phyloP scores from a whole-genome alignment of 2,329 filamentous ascomycete genomes.

The Aspergillus vadensis region DNA sequence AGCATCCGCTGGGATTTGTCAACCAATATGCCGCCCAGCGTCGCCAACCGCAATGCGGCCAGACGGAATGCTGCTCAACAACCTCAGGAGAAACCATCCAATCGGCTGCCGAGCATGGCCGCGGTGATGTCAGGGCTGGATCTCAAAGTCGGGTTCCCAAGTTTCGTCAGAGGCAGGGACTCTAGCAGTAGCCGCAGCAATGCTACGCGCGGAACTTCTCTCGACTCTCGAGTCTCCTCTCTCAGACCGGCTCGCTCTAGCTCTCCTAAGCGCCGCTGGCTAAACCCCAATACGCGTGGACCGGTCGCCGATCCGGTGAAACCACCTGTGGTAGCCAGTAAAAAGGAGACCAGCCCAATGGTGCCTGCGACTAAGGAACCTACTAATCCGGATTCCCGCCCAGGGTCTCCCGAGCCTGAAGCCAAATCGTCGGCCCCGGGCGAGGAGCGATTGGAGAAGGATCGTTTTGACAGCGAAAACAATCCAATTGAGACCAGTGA shows the following conservation, averaged over 20 bases:
- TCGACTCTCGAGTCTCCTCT: conserved; percentile 36
- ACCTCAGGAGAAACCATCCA: conserved; percentile 36
- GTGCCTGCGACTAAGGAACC: conserved; percentile 62
- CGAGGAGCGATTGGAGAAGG: conserved; percentile 65
- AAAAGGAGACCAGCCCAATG: conserved; percentile 58
- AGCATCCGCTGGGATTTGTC: conserved; percentile 24
- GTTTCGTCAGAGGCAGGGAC: conserved; percentile 39
- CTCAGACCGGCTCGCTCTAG: conserved; percentile 30
- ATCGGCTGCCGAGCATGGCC: conserved; percentile 44
- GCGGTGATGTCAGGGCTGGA: conserved; percentile 47
- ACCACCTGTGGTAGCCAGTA: conserved; percentile 61
- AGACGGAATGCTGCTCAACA: conserved; percentile 41
- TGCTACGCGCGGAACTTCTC: conserved; percentile 42
- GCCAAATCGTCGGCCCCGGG: conserved; percentile 49
- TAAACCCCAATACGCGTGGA: conserved; percentile 55
- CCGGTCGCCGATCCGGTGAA: conserved; percentile 40
- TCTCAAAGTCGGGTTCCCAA: conserved; percentile 36
- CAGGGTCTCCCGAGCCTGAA: conserved; percentile 30
- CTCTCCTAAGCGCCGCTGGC: conserved; percentile 46
- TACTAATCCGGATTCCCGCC: conserved; percentile 29
- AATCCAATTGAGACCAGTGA: conserved; percentile 67
- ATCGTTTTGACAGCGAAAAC: conserved; percentile 69
- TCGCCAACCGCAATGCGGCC: conserved; percentile 35
- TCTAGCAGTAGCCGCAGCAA: conserved; percentile 44
- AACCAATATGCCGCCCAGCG: conserved; percentile 22